Evolutionary conservation across 2,329 filamentous ascomycete genomes (phyloP), one percentile per base, ranked within the genome.

Genomic region (Talaromyces atroroseus): DNA sequence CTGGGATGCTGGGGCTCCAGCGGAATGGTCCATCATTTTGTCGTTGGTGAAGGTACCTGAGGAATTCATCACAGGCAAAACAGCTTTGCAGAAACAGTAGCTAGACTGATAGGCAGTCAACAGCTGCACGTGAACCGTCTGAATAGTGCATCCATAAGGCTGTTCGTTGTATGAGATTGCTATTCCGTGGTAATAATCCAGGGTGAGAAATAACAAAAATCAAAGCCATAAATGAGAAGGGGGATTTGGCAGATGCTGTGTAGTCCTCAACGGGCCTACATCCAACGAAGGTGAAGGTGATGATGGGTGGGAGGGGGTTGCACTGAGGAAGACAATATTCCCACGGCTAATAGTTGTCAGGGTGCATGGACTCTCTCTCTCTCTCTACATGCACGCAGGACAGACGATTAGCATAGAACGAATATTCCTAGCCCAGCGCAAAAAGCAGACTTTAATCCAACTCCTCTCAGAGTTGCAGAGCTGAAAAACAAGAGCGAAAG

Each of bases 211-310:
- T 49, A 29, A 53, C 2, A 16, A 47, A 57, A 54, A 36, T 40
- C 42, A 47, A 50, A 52, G 46, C 18, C 51, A 50, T 51, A 50
- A 45, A 34, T 34, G 32, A 54, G 38, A 40, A 34, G 20, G 24
- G 20, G 24, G 23, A 49, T 34, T n/a, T 42, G 45, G 34, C 45
- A 42, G 21, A n/a, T 32, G 11, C 20, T 12, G 52, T 49, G 56
- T 58, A 58, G 56, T 58, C 56, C 56, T 44, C 32, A n/a, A 52
- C 11, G 50, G 49, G 56, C 56, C 56, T 58, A 58, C 56, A 58
- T 52, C 44, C 38, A 40, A 10, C 44, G 32, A 47, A 29, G 24
- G 42, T 36, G 26, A 26, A 5, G 45, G 34, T 16, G n/a, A 26
- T 34, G 26, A 24, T 11, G 45, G 34, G 21, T 6, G 49, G n/a